Evolutionary conservation across 163 green algal genomes (phyloP).

Genomic region (Chlorella variabilis): DNA sequence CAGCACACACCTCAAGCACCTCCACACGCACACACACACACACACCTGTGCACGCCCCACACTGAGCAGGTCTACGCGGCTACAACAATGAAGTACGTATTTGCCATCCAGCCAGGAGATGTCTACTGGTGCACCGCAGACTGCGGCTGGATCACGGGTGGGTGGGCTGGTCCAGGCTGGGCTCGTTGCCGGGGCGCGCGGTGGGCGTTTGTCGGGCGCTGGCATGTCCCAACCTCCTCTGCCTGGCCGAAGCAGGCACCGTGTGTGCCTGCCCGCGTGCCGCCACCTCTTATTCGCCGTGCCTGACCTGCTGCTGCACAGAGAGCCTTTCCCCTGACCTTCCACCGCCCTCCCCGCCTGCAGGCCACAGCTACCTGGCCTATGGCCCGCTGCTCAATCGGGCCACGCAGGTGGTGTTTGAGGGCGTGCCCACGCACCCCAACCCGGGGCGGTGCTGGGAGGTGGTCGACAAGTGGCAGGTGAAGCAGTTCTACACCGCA

Average conservation of each 20-base stretch:
- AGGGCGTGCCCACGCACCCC: constrained; percentile 95
- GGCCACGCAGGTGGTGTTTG: constrained; percentile 87
- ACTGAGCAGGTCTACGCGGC: constrained; percentile 64
- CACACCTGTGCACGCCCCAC: neutral
- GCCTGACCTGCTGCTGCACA: too few species aligned
- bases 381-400: constrained; percentile 95
- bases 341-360: neutral
- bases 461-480: constrained; percentile 87
- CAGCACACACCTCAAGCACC: constrained; percentile 10
- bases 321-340: too few species aligned
- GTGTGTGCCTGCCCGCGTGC: too few species aligned
- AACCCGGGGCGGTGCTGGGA: constrained; percentile 90
- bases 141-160: constrained; percentile 96
- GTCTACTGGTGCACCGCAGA: constrained; percentile 97
- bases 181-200: neutral
- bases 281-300: too few species aligned
- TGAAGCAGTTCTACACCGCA: constrained; percentile 97
- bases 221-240: too few species aligned
- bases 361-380: constrained; percentile 92
- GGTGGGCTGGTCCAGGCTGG: neutral
- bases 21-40: neutral
- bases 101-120: constrained; percentile 75
- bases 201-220: neutral
- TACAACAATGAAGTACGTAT: constrained; percentile 83
- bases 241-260: too few species aligned